Evolutionary conservation across 805 yeast genomes (phyloP), one percentile per base, ranked within the genome.

Genomic region (Schizosaccharomyces octosporus): DNA sequence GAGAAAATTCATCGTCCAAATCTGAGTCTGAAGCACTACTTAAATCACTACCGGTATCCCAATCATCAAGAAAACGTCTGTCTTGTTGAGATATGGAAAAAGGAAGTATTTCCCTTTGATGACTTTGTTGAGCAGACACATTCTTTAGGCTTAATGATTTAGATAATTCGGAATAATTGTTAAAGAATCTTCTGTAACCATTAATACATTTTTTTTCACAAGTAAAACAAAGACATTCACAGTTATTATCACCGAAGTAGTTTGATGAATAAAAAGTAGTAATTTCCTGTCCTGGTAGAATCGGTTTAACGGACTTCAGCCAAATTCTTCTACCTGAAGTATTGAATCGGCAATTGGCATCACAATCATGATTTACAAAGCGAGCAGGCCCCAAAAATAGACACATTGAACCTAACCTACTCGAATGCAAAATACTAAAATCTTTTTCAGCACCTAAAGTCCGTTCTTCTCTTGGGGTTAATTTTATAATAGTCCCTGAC

Each of bases 361-460:
- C 64, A 65, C 80, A 77, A 64, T 76, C 76, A 64, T 77, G 80
- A 64, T 77, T 77, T 7, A 76, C 74, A 64, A 77, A 77, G 48
- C 80, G 67, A 15, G 75, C 71, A 0, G 79, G 80, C 0, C 80
- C 80, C 48, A 77, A 68, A 78, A 77, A 74, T 32, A 76, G 66
- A 61, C 76, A 72, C 24, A 72, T 67, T 2, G 64, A 66, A 11
- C 68, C 68, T 36, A 66, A 64, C 9, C 76, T 66, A 24, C 72
- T 67, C 4, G 76, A 69, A 61, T 73, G 69, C 51, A 76, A 71
- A 32, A 76, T 71, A 59, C 78, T 74, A 64, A 76, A 75, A 64
- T 76, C 79, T 45, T 41, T 43, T 36, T 71, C 72, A n/a, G 69
- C 66, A 41, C 67, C 69, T 17, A 72, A 63, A 21, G 7, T 21